Conservation (phyloP, 2,329 filamentous ascomycete genomes). For the Penicillium sp. region DNA sequence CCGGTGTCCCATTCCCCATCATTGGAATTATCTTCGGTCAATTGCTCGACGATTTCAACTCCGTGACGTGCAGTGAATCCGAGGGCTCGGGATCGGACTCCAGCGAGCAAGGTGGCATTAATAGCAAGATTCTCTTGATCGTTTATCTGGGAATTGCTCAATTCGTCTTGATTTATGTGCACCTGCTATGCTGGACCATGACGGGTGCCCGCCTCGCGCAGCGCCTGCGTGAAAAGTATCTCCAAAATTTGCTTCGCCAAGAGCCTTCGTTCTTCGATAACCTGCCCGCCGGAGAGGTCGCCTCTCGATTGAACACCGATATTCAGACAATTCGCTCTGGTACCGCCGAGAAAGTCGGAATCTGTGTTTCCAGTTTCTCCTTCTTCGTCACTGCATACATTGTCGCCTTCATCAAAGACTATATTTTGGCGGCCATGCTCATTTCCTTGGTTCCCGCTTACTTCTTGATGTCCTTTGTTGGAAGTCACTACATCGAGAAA, state of each 20-base stretch:
- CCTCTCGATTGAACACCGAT: slow-evolving; percentile 65
- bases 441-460: slow-evolving; percentile 65
- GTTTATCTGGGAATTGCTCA: slow-evolving; percentile 66
- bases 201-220: slow-evolving; percentile 65
- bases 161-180: slow-evolving; percentile 65
- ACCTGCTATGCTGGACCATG: slow-evolving; percentile 66
- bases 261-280: slow-evolving; percentile 67
- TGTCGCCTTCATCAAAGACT: slow-evolving; percentile 67
- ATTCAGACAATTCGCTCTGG: slow-evolving; percentile 68
- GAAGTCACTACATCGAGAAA: slow-evolving; percentile 57
- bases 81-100: slow-evolving; percentile 15
- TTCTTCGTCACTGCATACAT: slow-evolving; percentile 70
- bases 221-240: slow-evolving; percentile 63
- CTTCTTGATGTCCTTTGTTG: slow-evolving; percentile 59
- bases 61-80: slow-evolving; percentile 25
- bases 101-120: slow-evolving; percentile 28
- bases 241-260: slow-evolving; percentile 60
- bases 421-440: slow-evolving; percentile 64
- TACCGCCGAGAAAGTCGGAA: slow-evolving; percentile 71
- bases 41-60: slow-evolving; percentile 43
- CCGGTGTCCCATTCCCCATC: slow-evolving; percentile 44
- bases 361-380: slow-evolving; percentile 61
- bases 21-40: slow-evolving; percentile 45
- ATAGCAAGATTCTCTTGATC: slow-evolving; percentile 61
- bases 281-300: slow-evolving; percentile 63